phyloP scores from a whole-genome alignment of 371 early-diverging fungal genomes.

The Apophysomyces trapeziformis region DNA sequence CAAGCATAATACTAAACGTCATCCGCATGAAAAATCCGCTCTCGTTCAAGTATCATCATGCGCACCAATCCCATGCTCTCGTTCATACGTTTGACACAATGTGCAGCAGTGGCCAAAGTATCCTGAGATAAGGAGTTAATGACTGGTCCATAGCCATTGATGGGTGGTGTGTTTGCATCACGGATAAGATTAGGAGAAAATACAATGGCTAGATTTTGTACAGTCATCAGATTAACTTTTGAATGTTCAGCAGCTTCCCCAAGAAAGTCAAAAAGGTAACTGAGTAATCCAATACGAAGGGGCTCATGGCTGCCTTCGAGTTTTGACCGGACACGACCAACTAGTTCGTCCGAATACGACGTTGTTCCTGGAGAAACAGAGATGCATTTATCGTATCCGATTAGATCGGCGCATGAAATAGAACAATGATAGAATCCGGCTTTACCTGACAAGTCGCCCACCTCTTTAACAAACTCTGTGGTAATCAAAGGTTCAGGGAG shows the following conservation, averaged over 20 bases:
- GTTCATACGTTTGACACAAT: constrained; percentile 24
- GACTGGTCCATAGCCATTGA: constrained; percentile 40
- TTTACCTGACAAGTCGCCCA: constrained; percentile 45
- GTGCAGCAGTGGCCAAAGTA: constrained; percentile 25
- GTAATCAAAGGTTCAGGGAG: constrained; percentile 77
- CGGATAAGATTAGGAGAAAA: constrained; percentile 86
- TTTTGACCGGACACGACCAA: constrained; percentile 23
- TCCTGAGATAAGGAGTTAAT: constrained; percentile 28
- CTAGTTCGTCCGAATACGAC: constrained; percentile 22
- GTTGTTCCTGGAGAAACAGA: neutral
- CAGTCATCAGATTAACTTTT: constrained; percentile 77
- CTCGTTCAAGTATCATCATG: constrained; percentile 16
- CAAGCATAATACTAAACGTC: neutral
- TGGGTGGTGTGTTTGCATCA: constrained; percentile 40
- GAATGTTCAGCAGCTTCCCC: constrained; percentile 60
- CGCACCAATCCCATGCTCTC: constrained; percentile 21
- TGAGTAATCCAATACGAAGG: constrained; percentile 49
- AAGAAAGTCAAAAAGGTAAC: constrained; percentile 69
- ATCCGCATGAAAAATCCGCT: constrained; percentile 3
- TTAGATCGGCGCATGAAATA: neutral
- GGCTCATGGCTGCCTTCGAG: constrained; percentile 27
- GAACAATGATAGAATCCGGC: neutral
- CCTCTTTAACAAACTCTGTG: constrained; percentile 33
- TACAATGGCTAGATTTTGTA: constrained; percentile 85
- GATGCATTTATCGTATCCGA: neutral